Base-by-base conservation (phyloP, 2,329 filamentous ascomycete genomes). In the Paecilomyces fulvus region DNA sequence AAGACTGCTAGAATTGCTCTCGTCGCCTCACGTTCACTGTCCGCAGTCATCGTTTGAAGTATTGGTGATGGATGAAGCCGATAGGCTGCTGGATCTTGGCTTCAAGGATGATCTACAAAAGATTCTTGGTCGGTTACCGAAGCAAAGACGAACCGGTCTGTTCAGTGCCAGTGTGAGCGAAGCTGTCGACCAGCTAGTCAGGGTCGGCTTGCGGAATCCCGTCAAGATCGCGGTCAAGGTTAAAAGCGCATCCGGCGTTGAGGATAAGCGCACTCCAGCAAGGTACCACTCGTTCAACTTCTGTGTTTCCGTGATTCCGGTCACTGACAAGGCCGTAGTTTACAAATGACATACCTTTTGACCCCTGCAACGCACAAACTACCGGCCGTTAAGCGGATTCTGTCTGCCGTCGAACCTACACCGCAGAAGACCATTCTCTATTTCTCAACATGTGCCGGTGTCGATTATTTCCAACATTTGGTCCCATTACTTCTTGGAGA, bases 161-260 rank as follows among this genome's bases (percentile, higher is more conserved):
- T 99, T 97, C 74, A 96, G 90, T 67, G 94, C 94, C 11, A 95
- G 89, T 65, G 89, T 99, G n/a, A 94, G 88, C 64, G 94, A 97
- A 68, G 94, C 94, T 1, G 89, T 99, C 0, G 87, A 92, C 60
- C 89, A 96, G 69, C 88, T 99, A 55, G 91, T 99, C 54, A 83
- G 92, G 33, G 90, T 96, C 7, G 94, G 94, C 20, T 77, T 97
- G 61, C 83, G 94, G 37, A 97, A 99, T 72, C 94, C 94, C 0
- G 92, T 96, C 65, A 95, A 95, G 67, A 90, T 99, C 59, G 87
- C 89, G 10, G 94, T 97, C 53, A 94, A 92, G 65, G 94, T 99
- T 54, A 94, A 92, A 73, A 85, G 83, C 68, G 84, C 73, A 77
- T 83, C 77, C 20, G 89, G 88, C 20, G 82, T 83, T 1, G 85